phyloP scores from a whole-genome alignment of 164 flowering plant genomes.

The Taxillus chinensis region DNA sequence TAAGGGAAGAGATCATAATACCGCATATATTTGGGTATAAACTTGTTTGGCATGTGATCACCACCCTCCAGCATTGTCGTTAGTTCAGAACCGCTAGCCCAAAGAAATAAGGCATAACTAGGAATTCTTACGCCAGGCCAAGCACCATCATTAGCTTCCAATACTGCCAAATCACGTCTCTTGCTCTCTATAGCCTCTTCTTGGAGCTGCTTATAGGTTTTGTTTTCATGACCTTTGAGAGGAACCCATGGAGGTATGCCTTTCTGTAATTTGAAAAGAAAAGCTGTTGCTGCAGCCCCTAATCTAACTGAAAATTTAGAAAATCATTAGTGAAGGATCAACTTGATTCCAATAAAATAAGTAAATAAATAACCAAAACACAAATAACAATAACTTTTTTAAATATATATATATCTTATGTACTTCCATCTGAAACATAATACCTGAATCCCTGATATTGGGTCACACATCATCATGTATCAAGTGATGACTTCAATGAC shows the following conservation, averaged over 20 bases:
- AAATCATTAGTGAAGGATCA: slow-evolving; percentile 7
- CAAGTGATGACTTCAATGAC: no score
- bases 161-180: slow-evolving; percentile 77
- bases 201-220: slow-evolving; percentile 78
- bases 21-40: slow-evolving; percentile 85
- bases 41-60: slow-evolving; percentile 97
- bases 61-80: slow-evolving; percentile 53
- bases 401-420: no score
- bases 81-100: slow-evolving; percentile 95
- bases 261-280: slow-evolving; percentile 64
- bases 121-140: slow-evolving; percentile 93
- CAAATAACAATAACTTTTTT: no score
- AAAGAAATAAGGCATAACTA: slow-evolving; percentile 83
- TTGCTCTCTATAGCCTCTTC: slow-evolving; percentile 85
- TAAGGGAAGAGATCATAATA: slow-evolving; percentile 8
- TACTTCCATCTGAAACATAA: no score
- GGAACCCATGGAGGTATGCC: slow-evolving; percentile 96
- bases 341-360: background rate
- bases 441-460: no score
- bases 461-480: no score
- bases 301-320: slow-evolving; percentile 51
- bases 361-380: no score
- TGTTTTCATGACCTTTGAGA: slow-evolving; percentile 71
- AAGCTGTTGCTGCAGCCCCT: slow-evolving; percentile 84
- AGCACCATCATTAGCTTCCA: slow-evolving; percentile 74